phyloP scores from a whole-genome alignment of 139 green algal species.

The Micractinium sp. region DNA sequence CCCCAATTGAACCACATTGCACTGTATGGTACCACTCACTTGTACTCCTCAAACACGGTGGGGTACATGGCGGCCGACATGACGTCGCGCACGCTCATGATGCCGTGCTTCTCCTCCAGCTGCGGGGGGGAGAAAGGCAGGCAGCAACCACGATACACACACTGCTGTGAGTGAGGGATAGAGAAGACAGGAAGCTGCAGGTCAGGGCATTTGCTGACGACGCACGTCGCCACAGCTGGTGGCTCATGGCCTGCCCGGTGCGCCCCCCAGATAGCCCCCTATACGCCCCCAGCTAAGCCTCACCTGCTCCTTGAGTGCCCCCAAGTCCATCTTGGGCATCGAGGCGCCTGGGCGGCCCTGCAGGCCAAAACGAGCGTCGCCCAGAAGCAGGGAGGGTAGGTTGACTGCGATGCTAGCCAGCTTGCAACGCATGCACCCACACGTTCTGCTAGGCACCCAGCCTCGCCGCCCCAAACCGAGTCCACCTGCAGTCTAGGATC shows the following conservation, averaged over 20 bases:
- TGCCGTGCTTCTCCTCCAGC: slow-evolving; percentile 73
- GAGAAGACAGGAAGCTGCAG: neutral
- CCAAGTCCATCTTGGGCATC: neutral
- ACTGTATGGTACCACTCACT: neutral
- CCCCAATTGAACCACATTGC: too few relatives aligned
- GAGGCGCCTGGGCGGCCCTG: neutral
- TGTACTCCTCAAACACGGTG: slow-evolving; percentile 54
- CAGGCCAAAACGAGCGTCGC: too few relatives aligned
- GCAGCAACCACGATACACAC: too few relatives aligned
- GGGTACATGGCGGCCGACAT: slow-evolving; percentile 89
- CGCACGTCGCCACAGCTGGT: neutral
- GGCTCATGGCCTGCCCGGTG: too few relatives aligned
- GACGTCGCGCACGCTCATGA: slow-evolving; percentile 77
- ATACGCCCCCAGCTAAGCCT: too few relatives aligned
- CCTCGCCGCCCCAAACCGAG: too few relatives aligned
- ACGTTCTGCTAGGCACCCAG: too few relatives aligned
- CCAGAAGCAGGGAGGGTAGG: too few relatives aligned
- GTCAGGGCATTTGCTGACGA: neutral
- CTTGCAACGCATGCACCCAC: too few relatives aligned
- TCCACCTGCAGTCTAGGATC: too few relatives aligned
- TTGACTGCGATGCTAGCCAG: too few relatives aligned
- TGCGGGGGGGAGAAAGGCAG: neutral
- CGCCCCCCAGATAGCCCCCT: too few relatives aligned
- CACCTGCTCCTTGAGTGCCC: neutral
- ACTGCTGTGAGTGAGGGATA: neutral